Percentiles rank a stretch among this genome's conserved stretches.
Conservation (phyloP, 768 basidiomycete genomes). For the Lactifluus subvellereus region DNA sequence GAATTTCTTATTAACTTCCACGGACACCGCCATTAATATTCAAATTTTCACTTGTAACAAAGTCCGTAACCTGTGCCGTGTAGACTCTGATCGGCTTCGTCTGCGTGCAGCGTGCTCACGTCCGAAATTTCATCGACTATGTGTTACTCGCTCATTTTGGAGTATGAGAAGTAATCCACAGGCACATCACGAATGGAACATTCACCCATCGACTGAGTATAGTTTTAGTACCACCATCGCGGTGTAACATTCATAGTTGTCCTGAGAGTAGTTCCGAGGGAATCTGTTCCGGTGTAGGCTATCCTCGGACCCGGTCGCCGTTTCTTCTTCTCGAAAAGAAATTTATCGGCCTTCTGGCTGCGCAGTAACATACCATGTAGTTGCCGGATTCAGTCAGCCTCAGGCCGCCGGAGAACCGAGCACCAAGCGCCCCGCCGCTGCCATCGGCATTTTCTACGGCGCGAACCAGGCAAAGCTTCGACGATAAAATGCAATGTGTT, state of each 20-base stretch:
- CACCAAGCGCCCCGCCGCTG: conserved; percentile 4
- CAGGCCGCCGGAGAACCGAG: not conserved
- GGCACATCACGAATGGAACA: not conserved
- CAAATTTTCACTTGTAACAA: not conserved
- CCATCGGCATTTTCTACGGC: not conserved
- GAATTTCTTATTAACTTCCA: not conserved
- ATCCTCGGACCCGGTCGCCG: conserved; percentile 9
- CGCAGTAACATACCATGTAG: not conserved
- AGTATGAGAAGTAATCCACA: not conserved
- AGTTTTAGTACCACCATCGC: not conserved
- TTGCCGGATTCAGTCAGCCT: not conserved
- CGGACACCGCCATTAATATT: not conserved
- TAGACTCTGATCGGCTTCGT: not conserved
- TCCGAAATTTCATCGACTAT: not conserved
- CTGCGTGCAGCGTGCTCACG: not conserved
- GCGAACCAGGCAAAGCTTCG: not conserved
- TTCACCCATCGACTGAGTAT: not conserved
- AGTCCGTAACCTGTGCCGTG: not conserved
- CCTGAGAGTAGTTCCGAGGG: not conserved
- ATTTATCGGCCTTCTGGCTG: not conserved
- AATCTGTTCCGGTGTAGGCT: not conserved
- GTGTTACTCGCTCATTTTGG: not conserved
- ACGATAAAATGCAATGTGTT: not conserved
- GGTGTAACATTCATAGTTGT: not conserved
- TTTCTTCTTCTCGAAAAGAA: conserved; percentile 2